Base-by-base conservation (phyloP, 2,329 filamentous ascomycete species). In the Botrytis pseudocinerea region DNA sequence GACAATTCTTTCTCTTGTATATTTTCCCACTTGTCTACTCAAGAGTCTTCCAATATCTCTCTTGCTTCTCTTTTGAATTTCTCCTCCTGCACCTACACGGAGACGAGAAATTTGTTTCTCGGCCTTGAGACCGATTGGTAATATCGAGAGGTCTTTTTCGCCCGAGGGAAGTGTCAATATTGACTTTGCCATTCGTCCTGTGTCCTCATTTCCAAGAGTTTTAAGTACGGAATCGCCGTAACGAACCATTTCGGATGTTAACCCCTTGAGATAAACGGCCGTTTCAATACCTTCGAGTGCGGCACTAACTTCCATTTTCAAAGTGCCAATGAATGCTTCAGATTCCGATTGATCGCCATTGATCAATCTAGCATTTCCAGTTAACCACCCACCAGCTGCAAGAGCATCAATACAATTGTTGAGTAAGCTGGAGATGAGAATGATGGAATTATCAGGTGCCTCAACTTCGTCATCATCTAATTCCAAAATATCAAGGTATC, bases 11-110 rank as follows among this genome's bases (percentile, higher is more conserved):
- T 97, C 94, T 76, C 95, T 87, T 64, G 92, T 93, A 83, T 98
- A 97, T 77, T 91, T 89, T 72, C 92, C 92, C 75, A 95, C 91
- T 80, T 91, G 91, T 83, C 93, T 92, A 80, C 92, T 93, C 80
- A 92, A 89, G 81, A 97, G 83, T 82, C 92, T 89, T 28, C 92
- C 93, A 73, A 91, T 90, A 83, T 97, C 92, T 82, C 94, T 86
- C 77, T 84, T 85, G 78, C 87, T 94, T 77, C 93, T 88, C 81
- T 88, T 84, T 75, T 90, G 86, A 59, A 93, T 84, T 83, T 94
- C 92, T 28, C 93, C 93, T 72, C 90, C 90, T 64, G 87, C 85
- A 77, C 90, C 85, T 77, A 92, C 84, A 87, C 93, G 90, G 75
- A 85, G 83, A 74, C 79, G 83, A 60, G 85, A 85, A 35, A 89